A percentile compares a stretch with the other conserved stretches of the same genome.
Evolutionary conservation across 225 moss, liverwort and hornwort species (phyloP).

Genomic region (Pseudoscleropodium purum): DNA sequence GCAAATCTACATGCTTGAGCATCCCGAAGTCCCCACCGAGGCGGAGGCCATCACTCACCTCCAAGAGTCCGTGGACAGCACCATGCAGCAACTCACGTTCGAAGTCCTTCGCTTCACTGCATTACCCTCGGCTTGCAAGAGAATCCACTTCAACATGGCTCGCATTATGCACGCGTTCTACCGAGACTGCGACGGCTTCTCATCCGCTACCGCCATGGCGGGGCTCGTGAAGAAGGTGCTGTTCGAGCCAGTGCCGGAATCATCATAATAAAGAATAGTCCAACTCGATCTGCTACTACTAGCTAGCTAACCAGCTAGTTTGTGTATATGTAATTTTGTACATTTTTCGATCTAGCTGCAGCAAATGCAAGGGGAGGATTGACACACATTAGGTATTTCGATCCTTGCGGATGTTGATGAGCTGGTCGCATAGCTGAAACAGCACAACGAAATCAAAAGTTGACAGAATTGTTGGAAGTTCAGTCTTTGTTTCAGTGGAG

Average conservation of each 20-base stretch:
- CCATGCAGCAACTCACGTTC: slow-evolving; percentile 45
- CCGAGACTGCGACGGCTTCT: slow-evolving; percentile 35
- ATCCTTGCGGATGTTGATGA: neutral
- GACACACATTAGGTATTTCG: neutral
- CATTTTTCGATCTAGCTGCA: neutral
- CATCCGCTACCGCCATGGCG: slow-evolving; percentile 37
- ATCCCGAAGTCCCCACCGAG: slow-evolving; percentile 8
- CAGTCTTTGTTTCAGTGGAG: neutral
- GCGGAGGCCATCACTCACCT: slow-evolving; percentile 22
- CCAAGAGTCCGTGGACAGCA: slow-evolving; percentile 19
- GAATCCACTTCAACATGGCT: slow-evolving; percentile 41
- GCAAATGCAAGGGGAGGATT: neutral
- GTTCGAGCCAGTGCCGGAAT: slow-evolving; percentile 22
- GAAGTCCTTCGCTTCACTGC: slow-evolving; percentile 38
- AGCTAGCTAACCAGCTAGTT: neutral
- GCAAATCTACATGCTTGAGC: slow-evolving; percentile 40
- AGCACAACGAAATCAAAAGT: neutral
- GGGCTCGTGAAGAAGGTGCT: slow-evolving; percentile 30
- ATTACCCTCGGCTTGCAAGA: slow-evolving; percentile 42
- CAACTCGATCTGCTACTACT: neutral
- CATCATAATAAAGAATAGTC: neutral
- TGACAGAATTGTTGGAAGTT: neutral
- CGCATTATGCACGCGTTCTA: slow-evolving; percentile 30
- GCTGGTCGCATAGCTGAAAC: neutral
- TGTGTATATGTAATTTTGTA: neutral